Percentiles rank a stretch among this genome's conserved stretches.
Evolutionary conservation across 169 alveolate genomes (phyloP).

Genomic region (Amoebophrya sp.): DNA sequence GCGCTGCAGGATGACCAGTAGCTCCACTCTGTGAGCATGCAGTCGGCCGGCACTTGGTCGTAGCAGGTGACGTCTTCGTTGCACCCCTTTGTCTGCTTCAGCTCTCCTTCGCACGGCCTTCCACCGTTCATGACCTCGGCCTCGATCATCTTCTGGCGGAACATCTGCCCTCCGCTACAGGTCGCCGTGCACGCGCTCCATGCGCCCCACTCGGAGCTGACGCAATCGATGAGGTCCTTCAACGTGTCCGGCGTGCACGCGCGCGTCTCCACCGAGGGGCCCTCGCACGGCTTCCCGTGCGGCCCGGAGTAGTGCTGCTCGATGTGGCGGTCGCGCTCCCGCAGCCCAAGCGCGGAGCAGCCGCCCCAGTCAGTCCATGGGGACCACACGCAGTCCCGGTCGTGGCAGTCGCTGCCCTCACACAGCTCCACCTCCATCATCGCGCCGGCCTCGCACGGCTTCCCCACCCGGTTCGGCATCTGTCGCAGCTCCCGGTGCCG

Average conservation of each 20-base stretch:
- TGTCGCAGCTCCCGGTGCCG: background rate
- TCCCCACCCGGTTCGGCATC: background rate
- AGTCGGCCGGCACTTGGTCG: background rate
- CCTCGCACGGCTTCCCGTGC: background rate
- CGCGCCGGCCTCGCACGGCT: background rate
- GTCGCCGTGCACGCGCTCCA: background rate
- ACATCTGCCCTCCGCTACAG: background rate
- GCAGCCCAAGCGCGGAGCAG: background rate
- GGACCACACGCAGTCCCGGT: background rate
- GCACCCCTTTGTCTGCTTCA: background rate
- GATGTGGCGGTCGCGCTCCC: background rate
- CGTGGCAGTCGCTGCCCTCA: background rate
- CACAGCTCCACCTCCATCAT: background rate
- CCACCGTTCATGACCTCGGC: background rate
- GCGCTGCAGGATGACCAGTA: background rate
- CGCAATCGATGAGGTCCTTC: background rate
- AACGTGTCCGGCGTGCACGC: background rate
- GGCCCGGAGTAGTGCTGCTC: background rate
- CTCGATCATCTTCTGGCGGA: background rate
- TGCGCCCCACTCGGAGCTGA: background rate
- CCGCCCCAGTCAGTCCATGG: background rate
- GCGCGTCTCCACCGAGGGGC: background rate
- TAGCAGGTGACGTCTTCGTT: background rate
- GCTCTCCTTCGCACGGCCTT: background rate
- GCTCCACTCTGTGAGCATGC: background rate